Evolutionary conservation across 306 rosid genomes (phyloP).

Genomic region (Potentilla sterilis): DNA sequence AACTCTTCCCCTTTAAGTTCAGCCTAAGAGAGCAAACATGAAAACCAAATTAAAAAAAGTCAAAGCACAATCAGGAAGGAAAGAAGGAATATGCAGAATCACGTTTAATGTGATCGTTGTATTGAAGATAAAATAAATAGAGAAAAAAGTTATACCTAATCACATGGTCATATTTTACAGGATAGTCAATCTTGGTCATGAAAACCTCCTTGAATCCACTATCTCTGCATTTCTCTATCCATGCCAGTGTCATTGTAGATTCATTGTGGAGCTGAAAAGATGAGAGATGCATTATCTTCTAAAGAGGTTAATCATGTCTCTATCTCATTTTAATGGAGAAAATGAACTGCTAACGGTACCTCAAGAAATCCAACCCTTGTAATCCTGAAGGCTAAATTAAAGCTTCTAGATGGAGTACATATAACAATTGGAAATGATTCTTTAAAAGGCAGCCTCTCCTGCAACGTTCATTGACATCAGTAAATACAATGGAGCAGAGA

Average conservation of each 20-base stretch:
- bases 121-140: not conserved
- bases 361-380: too few species aligned
- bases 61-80: not conserved
- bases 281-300: constrained; percentile 1
- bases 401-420: too few species aligned
- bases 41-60: constrained; percentile 11
- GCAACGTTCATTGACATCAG: too few species aligned
- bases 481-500: too few species aligned
- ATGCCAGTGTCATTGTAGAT: constrained; percentile 64
- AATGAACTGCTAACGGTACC: too few species aligned
- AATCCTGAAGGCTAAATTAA: too few species aligned
- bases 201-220: constrained; percentile 88
- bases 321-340: too few species aligned
- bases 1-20: constrained; percentile 65
- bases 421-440: too few species aligned
- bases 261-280: constrained; percentile 72
- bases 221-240: constrained; percentile 68
- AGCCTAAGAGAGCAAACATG: constrained; percentile 48
- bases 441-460: too few species aligned
- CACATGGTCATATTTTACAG: constrained; percentile 75
- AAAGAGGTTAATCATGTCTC: too few species aligned
- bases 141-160: constrained; percentile 51
- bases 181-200: constrained; percentile 77
- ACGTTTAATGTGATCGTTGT: not conserved
- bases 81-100: not conserved